A percentile compares a stretch with the other conserved stretches of the same genome.
These are phyloP conservation scores for Penstemon newberryi DNA, from an alignment of 257 asterid genomes.

Conservation along the genomic window DNA sequence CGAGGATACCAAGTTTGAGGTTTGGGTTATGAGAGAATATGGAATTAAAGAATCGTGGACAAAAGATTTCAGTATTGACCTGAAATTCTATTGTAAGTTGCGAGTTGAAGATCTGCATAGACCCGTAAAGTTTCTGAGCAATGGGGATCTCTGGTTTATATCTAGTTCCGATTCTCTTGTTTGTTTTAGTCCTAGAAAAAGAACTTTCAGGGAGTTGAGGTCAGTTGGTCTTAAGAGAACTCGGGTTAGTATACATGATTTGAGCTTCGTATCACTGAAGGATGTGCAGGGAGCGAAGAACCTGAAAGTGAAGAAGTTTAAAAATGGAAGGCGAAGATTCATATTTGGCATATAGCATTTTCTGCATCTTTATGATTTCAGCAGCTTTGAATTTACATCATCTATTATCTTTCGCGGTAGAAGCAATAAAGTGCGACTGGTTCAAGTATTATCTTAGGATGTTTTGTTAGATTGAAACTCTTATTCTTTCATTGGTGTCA, in stretches of 20 bases:
- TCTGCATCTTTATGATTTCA: too few relatives aligned
- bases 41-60: conserved; percentile 53
- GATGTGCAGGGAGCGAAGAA: conserved; percentile 32
- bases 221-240: conserved; percentile 22
- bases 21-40: conserved; percentile 56
- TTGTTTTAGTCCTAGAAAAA: conserved; percentile 43
- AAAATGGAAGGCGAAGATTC: conserved; percentile 3
- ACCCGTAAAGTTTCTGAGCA: conserved; percentile 46
- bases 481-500: too few relatives aligned
- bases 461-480: too few relatives aligned
- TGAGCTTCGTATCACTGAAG: conserved; percentile 50
- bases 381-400: too few relatives aligned
- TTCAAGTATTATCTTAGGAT: too few relatives aligned
- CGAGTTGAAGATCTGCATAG: conserved; percentile 41
- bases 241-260: conserved; percentile 33
- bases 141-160: conserved; percentile 53
- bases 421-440: too few relatives aligned
- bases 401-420: too few relatives aligned
- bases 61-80: conserved; percentile 46
- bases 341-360: conserved; percentile 25
- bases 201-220: conserved; percentile 50
- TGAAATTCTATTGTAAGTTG: conserved; percentile 45
- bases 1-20: conserved; percentile 43
- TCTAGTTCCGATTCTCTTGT: conserved; percentile 40
- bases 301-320: conserved; percentile 20